Base-by-base conservation (phyloP, 768 basidiomycete genomes). In the Naematelia aurantialba region DNA sequence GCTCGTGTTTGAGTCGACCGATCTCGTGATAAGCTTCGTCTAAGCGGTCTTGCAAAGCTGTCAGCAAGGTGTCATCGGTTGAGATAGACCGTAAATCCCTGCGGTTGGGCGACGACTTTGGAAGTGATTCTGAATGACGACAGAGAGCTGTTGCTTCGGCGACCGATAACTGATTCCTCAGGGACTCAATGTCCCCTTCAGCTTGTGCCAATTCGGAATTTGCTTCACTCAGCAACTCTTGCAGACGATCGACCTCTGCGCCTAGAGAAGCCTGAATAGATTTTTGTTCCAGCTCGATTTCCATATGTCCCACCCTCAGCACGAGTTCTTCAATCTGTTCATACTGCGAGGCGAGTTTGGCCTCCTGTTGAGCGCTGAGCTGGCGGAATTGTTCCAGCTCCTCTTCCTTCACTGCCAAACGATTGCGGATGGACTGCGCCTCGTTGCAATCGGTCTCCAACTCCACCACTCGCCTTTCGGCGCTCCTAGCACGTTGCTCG, bases 11-110 rank as follows among this genome's bases (percentile, higher is more conserved):
- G 31, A 74, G 60, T 21, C 66, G 58, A 4, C 70, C 70, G 49
- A 73, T 69, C 47, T 73, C 71, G 27, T 62, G 56, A 39, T 70
- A 68, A 4, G 72, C 74, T 39, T 69, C 68, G 45, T 70, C 69
- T 11, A 75, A 62, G 1, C 69, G 42, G 39, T 66, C 63, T 49
- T 75, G 65, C 46, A 75, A 42, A 4, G 63, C 69, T n/a, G 55
- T 49, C 1, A 70, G 42, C 14, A 63, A 61, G 46, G 58, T 60
- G n/a, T 67, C 59, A 14, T 56, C 52, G n/a, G n/a, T n/a, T n/a
- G 34, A 39, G 8, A 39, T 39, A 8, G 34, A 39, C 17, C 34
- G 34, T 39, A 8, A 17, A 39, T 39, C 34, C 34, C 22, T 59
- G n/a, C 27, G 22, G 25, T 53, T 42, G 17, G 25, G 5, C 3